phyloP scores from a whole-genome alignment of 163 green algal species.

The Volvox carteri region DNA sequence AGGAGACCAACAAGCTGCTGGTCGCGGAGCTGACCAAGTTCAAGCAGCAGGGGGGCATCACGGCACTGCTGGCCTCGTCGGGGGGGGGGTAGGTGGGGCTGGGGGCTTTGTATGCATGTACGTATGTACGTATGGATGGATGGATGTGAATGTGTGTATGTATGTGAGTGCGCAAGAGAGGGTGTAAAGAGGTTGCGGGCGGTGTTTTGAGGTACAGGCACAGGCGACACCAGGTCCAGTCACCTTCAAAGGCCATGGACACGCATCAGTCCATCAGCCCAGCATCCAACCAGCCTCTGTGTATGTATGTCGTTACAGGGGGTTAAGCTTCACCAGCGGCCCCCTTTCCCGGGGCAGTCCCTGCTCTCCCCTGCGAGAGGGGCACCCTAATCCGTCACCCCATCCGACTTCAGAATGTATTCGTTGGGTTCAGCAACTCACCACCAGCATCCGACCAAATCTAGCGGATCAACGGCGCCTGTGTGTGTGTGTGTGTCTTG shows the following conservation, averaged over 20 bases:
- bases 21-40: constrained; percentile 45
- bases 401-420: too few species aligned
- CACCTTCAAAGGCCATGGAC: background rate
- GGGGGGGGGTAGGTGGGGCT: background rate
- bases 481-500: too few species aligned
- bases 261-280: background rate
- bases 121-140: background rate
- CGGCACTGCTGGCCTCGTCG: constrained; percentile 6
- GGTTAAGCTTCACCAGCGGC: background rate
- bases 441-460: too few species aligned
- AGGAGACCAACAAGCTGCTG: constrained; percentile 51
- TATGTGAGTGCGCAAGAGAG: background rate
- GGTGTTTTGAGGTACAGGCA: background rate
- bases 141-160: background rate
- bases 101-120: background rate
- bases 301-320: background rate
- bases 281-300: background rate
- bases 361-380: background rate
- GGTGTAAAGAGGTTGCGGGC: background rate
- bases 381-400: too few species aligned
- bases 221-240: background rate
- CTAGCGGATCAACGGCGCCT: too few species aligned
- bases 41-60: constrained; percentile 21
- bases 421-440: too few species aligned
- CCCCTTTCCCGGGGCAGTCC: background rate